A percentile compares a stretch with the other conserved stretches of the same genome.
phyloP scores from a whole-genome alignment of 2,329 filamentous ascomycete genomes.

The Pestalotiopsis sp. region DNA sequence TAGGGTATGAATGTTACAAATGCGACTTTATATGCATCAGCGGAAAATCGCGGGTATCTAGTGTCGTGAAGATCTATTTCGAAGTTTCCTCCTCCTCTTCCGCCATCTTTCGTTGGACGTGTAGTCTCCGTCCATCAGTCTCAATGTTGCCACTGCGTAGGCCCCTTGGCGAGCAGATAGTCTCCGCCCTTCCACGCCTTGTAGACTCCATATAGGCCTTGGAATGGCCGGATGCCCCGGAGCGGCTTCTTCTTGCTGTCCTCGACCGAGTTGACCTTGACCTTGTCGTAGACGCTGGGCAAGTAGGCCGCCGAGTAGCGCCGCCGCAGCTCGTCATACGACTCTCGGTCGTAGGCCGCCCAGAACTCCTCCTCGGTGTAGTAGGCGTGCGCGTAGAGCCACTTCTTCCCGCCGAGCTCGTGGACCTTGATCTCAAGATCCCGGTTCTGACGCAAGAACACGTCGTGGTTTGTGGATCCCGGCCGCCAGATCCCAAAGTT shows the following conservation, averaged over 20 bases:
- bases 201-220: conserved; percentile 50
- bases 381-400: conserved; percentile 71
- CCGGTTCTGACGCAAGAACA: conserved; percentile 59
- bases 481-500: conserved; percentile 69
- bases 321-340: conserved; percentile 60
- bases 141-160: conserved; percentile 12
- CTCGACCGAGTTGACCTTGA: conserved; percentile 51
- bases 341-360: conserved; percentile 61
- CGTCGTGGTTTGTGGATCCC: conserved; percentile 41
- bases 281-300: conserved; percentile 70
- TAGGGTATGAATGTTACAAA: background rate
- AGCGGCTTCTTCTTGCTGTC: conserved; percentile 31
- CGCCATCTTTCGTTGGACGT: background rate
- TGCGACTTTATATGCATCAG: background rate
- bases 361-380: conserved; percentile 72
- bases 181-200: conserved; percentile 48
- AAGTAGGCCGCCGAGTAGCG: conserved; percentile 63
- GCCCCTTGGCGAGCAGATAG: conserved; percentile 41
- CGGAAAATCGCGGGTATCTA: background rate
- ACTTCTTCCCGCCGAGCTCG: conserved; percentile 67
- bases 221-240: conserved; percentile 43
- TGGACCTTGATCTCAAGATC: conserved; percentile 62
- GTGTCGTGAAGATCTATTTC: background rate
- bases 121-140: background rate
- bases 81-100: background rate